Percentiles rank a stretch among this genome's conserved stretches.
Evolutionary conservation across 345 rosid genomes (phyloP).

Genomic region (Brassica juncea): DNA sequence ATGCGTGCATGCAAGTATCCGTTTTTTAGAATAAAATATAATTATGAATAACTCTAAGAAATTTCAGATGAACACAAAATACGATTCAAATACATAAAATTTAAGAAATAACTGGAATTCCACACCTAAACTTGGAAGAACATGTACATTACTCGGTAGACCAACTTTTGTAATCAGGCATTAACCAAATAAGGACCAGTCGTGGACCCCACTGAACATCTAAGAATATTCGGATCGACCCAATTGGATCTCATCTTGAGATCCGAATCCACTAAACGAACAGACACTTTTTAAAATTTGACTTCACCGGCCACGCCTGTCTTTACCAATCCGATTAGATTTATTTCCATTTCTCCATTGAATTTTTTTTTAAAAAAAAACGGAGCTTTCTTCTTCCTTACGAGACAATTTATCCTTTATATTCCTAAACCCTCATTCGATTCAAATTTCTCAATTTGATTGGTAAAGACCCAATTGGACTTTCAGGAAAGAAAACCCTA

Average conservation of each 20-base stretch:
- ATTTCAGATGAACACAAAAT: not conserved
- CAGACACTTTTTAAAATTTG: not conserved
- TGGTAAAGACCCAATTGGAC: not conserved
- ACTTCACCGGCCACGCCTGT: not conserved
- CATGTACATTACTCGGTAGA: not conserved
- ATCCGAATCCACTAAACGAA: constrained; percentile 9
- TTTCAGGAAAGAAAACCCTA: not conserved
- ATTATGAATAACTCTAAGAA: not conserved
- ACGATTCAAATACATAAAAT: not conserved
- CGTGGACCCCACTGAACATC: not conserved
- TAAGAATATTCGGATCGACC: constrained; percentile 18
- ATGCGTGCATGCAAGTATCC: constrained; percentile 11
- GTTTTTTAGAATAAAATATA: not conserved
- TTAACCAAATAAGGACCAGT: not conserved
- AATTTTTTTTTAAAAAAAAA: not conserved
- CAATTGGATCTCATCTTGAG: not conserved
- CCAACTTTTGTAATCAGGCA: not conserved
- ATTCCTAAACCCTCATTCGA: constrained; percentile 8
- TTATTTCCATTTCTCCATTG: not conserved
- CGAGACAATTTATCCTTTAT: not conserved
- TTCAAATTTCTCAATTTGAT: not conserved
- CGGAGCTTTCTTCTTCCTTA: constrained; percentile 13
- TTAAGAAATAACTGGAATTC: not conserved
- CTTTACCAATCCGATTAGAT: not conserved
- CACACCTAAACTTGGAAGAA: not conserved